Evolutionary conservation across 164 flowering plant genomes (phyloP).

Genomic region (Sedum album): DNA sequence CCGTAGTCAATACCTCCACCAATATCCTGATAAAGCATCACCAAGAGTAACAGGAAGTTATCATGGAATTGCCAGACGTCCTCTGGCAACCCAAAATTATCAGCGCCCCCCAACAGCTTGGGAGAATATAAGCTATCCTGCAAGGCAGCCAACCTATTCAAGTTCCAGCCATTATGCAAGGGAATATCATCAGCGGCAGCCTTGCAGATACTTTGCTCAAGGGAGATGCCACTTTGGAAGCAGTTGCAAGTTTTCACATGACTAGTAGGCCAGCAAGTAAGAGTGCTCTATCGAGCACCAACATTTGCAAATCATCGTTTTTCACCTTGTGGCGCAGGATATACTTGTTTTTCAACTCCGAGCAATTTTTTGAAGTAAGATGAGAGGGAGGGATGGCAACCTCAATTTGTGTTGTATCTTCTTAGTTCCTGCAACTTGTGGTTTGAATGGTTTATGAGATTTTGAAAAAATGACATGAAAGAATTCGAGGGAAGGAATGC

Average conservation of each 20-base stretch:
- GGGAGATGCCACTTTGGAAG: slow-evolving; percentile 61
- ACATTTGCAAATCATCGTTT: not conserved
- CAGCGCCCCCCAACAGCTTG: not conserved
- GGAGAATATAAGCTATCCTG: not conserved
- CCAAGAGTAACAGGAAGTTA: not conserved
- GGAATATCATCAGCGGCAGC: slow-evolving; percentile 14
- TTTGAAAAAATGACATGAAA: too few species aligned
- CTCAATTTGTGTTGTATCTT: too few species aligned
- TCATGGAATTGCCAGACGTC: not conserved
- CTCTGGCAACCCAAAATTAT: not conserved
- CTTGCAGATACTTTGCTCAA: slow-evolving; percentile 34
- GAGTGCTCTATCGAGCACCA: not conserved
- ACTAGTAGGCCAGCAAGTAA: not conserved
- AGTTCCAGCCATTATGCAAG: not conserved
- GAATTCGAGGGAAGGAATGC: too few species aligned
- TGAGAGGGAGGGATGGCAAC: not conserved
- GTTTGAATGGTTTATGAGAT: too few species aligned
- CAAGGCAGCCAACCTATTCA: not conserved
- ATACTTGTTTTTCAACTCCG: not conserved
- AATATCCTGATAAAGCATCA: not conserved
- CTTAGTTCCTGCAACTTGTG: too few species aligned
- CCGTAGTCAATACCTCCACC: not conserved
- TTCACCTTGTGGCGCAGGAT: not conserved
- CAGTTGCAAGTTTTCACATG: slow-evolving; percentile 55
- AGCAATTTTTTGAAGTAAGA: not conserved